These are phyloP conservation scores for Leucocoprinus birnbaumii DNA, from an alignment of 768 basidiomycete genomes.

Conservation along the genomic window DNA sequence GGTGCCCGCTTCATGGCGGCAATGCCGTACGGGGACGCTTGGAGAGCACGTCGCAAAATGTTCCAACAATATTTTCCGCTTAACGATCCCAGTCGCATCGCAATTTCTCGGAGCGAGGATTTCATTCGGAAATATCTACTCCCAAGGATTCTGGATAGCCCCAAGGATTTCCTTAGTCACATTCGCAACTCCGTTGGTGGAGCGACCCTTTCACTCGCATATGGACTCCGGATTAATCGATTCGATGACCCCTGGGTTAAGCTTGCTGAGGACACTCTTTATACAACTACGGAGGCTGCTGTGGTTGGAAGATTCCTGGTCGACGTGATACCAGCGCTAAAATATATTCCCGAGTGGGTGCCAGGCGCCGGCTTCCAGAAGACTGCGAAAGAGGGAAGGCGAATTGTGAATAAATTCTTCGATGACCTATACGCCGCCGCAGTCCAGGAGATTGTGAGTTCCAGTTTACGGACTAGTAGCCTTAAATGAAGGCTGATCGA, in stretches of 20 bases:
- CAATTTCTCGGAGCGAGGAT: constrained; percentile 1
- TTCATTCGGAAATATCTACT: constrained; percentile 9
- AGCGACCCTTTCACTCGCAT: constrained; percentile 20
- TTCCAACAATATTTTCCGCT: constrained; percentile 35
- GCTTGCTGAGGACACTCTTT: constrained; percentile 15
- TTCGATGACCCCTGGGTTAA: constrained; percentile 22
- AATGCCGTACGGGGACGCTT: constrained; percentile 36
- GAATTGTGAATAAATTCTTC: neutral
- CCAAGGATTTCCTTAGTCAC: constrained; percentile 11
- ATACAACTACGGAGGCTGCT: constrained; percentile 12
- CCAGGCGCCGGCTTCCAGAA: constrained; percentile 30
- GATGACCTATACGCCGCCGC: neutral
- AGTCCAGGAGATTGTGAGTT: neutral
- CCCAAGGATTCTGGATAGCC: constrained; percentile 2
- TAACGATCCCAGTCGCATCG: constrained; percentile 20
- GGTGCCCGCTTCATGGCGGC: constrained; percentile 20
- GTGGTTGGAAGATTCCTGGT: constrained; percentile 17
- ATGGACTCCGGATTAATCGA: constrained; percentile 22
- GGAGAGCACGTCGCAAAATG: constrained; percentile 38
- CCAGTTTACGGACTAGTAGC: too few species aligned
- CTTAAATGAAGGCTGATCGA: neutral
- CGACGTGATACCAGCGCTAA: constrained; percentile 19
- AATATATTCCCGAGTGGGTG: constrained; percentile 25
- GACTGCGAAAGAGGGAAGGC: constrained; percentile 1
- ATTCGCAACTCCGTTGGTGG: constrained; percentile 21